Percentiles rank a stretch among this genome's conserved stretches.
Conservation (phyloP, 2,329 filamentous ascomycete species). For the Aspergillus sp. region DNA sequence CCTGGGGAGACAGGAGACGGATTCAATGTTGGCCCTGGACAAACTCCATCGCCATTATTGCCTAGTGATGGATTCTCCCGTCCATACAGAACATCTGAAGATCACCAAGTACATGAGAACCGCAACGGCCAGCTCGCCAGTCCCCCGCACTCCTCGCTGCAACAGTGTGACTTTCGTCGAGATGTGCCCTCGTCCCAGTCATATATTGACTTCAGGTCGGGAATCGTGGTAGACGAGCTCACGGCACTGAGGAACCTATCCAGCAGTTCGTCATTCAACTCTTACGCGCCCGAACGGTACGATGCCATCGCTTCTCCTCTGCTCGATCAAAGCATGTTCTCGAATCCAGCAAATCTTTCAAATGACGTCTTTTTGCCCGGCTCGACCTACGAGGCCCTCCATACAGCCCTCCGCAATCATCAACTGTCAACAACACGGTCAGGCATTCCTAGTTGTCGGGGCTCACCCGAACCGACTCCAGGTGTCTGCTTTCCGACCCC, state of each 20-base stretch:
- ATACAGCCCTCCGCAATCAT: constrained; percentile 38
- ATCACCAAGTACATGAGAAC: background rate
- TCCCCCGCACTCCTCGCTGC: constrained; percentile 1
- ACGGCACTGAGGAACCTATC: constrained; percentile 9
- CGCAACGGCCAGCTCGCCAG: background rate
- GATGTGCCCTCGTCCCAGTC: constrained; percentile 10
- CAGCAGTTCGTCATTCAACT: constrained; percentile 4
- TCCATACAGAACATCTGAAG: constrained; percentile 1
- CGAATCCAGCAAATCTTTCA: constrained; percentile 19
- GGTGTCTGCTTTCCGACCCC: constrained; percentile 7
- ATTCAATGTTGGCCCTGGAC: constrained; percentile 1
- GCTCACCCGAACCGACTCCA: constrained; percentile 13
- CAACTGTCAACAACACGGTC: constrained; percentile 39
- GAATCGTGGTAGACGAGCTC: constrained; percentile 15
- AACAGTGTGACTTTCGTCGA: constrained; percentile 4
- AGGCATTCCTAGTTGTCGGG: constrained; percentile 25
- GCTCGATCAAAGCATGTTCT: constrained; percentile 16
- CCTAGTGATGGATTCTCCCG: constrained; percentile 6
- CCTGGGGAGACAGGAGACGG: background rate
- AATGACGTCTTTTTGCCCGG: constrained; percentile 44
- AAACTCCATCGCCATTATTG: constrained; percentile 5
- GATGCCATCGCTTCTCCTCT: constrained; percentile 13
- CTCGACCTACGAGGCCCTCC: constrained; percentile 39
- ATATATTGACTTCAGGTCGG: constrained; percentile 17
- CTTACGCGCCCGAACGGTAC: constrained; percentile 9